phyloP scores from a whole-genome alignment of 345 rosid species.

The Pelargonium nanum region DNA sequence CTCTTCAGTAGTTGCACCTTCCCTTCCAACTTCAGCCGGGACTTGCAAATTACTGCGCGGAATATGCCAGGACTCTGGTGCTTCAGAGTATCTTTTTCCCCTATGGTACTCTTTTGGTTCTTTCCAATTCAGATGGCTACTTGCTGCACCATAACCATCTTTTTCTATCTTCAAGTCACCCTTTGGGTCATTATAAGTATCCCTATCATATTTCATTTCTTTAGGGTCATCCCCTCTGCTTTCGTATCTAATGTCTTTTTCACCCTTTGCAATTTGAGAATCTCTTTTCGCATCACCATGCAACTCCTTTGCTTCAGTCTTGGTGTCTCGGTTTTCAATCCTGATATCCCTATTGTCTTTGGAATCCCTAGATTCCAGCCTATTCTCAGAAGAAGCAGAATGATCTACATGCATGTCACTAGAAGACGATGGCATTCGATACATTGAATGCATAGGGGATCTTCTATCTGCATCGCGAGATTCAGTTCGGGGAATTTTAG shows the following conservation, averaged over 20 bases:
- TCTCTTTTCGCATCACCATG: slow-evolving; percentile 65
- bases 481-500: slow-evolving; percentile 56
- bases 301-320: slow-evolving; percentile 50
- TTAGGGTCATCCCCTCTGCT: slow-evolving; percentile 54
- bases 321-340: slow-evolving; percentile 48
- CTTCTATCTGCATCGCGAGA: slow-evolving; percentile 72
- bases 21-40: slow-evolving; percentile 48
- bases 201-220: slow-evolving; percentile 57
- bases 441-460: slow-evolving; percentile 58
- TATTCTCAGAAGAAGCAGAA: slow-evolving; percentile 27
- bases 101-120: slow-evolving; percentile 75
- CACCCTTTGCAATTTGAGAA: slow-evolving; percentile 46
- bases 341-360: slow-evolving; percentile 52
- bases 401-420: slow-evolving; percentile 55
- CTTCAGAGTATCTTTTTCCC: slow-evolving; percentile 64
- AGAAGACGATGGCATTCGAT: slow-evolving; percentile 40
- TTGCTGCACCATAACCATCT: slow-evolving; percentile 37
- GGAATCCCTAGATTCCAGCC: slow-evolving; percentile 49
- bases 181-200: slow-evolving; percentile 41
- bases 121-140: slow-evolving; percentile 63
- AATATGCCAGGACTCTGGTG: slow-evolving; percentile 59
- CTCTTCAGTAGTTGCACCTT: slow-evolving; percentile 42
- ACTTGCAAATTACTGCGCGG: slow-evolving; percentile 49
- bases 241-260: slow-evolving; percentile 62
- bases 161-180: slow-evolving; percentile 51